Conservation (phyloP, 257 asterid genomes). For the Lycium ferocissimum region DNA sequence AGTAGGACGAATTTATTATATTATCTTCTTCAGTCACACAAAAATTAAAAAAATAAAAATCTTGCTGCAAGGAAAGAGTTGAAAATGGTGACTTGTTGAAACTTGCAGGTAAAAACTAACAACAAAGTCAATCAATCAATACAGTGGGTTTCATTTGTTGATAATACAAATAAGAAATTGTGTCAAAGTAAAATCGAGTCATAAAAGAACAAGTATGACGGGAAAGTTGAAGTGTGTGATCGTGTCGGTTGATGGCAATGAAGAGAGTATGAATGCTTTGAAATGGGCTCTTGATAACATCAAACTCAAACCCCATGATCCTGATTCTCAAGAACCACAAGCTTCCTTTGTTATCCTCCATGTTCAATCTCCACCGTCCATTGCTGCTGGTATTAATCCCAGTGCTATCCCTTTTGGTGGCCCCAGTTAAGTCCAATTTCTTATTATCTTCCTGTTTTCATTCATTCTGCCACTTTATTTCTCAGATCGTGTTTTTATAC, state of each 20-base stretch:
- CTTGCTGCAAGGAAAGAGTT: neutral
- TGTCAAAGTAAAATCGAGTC: no score
- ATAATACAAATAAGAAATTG: no score
- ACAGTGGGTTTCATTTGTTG: neutral
- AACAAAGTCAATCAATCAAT: neutral
- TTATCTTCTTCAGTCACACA: no score
- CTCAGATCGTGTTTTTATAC: no score
- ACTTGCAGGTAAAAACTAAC: neutral
- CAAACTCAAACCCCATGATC: constrained; percentile 39
- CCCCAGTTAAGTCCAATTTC: constrained; percentile 49
- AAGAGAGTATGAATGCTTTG: constrained; percentile 58
- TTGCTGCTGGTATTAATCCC: constrained; percentile 52
- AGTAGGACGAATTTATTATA: no score
- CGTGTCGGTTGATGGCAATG: constrained; percentile 59
- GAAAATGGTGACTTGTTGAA: neutral
- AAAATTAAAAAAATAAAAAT: neutral
- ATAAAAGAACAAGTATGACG: constrained; percentile 28
- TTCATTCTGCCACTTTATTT: neutral
- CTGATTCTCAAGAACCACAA: neutral
- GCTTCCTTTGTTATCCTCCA: constrained; percentile 46
- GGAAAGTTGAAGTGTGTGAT: constrained; percentile 46
- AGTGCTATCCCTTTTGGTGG: constrained; percentile 57
- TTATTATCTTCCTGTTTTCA: neutral
- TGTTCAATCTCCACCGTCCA: constrained; percentile 59
- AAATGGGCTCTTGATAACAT: constrained; percentile 57